Conservation (phyloP, 176 grass and related monocot species). For the Puya raimondii region DNA sequence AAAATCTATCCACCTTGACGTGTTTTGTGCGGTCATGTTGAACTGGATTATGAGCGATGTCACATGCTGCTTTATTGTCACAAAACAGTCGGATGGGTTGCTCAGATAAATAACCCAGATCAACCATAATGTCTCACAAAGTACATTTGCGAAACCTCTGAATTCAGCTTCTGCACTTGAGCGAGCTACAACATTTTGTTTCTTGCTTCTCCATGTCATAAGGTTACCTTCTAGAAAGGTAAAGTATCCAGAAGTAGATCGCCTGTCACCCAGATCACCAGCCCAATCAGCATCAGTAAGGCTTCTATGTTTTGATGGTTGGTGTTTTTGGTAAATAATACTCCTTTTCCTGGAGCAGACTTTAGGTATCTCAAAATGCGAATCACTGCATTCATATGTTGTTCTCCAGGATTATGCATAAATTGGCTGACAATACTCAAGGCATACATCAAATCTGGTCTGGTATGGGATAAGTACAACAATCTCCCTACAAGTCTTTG, state of each 20-base stretch:
- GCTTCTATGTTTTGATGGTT: background rate
- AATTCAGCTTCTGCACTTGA: background rate
- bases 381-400: slow-evolving; percentile 2
- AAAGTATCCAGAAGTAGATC: background rate
- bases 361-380: slow-evolving; percentile 11
- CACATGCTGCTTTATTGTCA: background rate
- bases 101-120: background rate
- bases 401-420: slow-evolving; percentile 3
- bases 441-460: slow-evolving; percentile 1
- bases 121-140: background rate
- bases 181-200: background rate
- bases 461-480: slow-evolving; percentile 14
- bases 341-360: background rate
- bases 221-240: background rate
- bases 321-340: background rate
- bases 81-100: background rate
- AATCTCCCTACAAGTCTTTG: slow-evolving; percentile 16
- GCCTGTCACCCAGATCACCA: background rate
- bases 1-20: background rate
- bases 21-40: background rate
- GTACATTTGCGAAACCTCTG: background rate
- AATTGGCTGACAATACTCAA: slow-evolving; percentile 4
- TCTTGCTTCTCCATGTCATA: background rate
- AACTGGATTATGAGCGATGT: slow-evolving; percentile 1
- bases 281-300: slow-evolving; percentile 9